Base-by-base conservation (phyloP, 208 protist genomes). In the Acanthamoeba castellanii region DNA sequence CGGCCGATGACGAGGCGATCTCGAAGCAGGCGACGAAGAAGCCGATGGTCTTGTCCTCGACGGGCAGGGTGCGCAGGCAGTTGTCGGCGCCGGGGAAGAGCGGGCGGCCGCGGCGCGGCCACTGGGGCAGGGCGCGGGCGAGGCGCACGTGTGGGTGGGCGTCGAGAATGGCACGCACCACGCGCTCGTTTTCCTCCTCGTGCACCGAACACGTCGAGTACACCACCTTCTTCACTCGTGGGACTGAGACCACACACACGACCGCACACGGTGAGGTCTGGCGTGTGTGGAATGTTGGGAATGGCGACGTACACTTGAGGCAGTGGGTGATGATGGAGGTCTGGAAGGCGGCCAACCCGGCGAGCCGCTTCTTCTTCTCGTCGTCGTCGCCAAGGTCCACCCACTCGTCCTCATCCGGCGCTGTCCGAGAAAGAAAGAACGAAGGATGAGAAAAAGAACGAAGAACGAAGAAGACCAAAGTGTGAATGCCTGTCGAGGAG, bases 141-240 rank as follows among this genome's bases (percentile, higher is more conserved):
- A 81, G 72, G 30, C 34, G 30, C 7, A 81, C 72, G 37, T 81
- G 34, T 9, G 72, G 72, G 16, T 90, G 84, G 2, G 72, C 96
- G 18, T 95, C n/a, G 0, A 98, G 76, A 20, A 95, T 92, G 13
- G 82, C 70, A 27, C 55, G 14, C 64, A 98, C 97, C 55, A 98
- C 97, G 64, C 94, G 95, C 50, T 98, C 97, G 92, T 98, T 98
- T 52, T 98, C 97, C 27, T 84, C 22, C 32, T 93, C 91, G 85
- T 98, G 94, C 27, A 97, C 76, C n/a, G 97, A 98, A 94, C 97
- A 98, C 27, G 97, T 98, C 27, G 96, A 98, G 92, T 98, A 98
- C 7, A 96, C 96, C 8, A 98, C 95, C 59, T 45, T 82, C 34
- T 96, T 76, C 32, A 96, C 95, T 14, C 52, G 57, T 52, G 97